phyloP scores from a whole-genome alignment of 345 rosid species.

The Conringia planisiliqua region DNA sequence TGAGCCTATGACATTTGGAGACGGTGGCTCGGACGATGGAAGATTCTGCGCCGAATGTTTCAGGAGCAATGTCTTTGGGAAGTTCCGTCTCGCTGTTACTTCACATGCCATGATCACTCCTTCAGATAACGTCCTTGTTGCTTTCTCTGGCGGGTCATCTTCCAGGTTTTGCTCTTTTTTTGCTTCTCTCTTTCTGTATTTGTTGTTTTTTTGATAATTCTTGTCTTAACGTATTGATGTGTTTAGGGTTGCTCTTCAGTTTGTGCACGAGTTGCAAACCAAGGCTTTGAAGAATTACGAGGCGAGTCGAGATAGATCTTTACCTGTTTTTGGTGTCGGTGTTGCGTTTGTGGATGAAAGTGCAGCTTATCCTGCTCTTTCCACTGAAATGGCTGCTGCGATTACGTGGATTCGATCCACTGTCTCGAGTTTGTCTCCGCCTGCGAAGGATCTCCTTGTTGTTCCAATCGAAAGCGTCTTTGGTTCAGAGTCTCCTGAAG shows the following conservation, averaged over 20 bases:
- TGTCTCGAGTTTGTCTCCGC: conserved; percentile 52
- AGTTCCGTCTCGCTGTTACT: conserved; percentile 80
- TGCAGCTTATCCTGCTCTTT: conserved; percentile 33
- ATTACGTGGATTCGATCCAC: conserved; percentile 46
- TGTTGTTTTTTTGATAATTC: neutral
- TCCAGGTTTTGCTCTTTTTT: conserved; percentile 52
- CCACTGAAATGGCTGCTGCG: conserved; percentile 31
- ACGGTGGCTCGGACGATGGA: conserved; percentile 43
- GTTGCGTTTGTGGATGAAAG: conserved; percentile 81
- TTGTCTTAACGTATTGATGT: neutral
- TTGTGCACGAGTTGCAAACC: conserved; percentile 78
- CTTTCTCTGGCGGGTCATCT: conserved; percentile 90
- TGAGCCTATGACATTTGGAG: conserved; percentile 42
- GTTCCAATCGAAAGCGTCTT: conserved; percentile 54
- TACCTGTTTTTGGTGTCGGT: conserved; percentile 83
- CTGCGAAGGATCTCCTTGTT: conserved; percentile 59
- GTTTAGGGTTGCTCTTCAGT: conserved; percentile 73
- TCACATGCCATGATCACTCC: conserved; percentile 88
- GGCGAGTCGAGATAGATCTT: conserved; percentile 74
- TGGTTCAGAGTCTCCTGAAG: conserved; percentile 43
- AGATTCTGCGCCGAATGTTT: conserved; percentile 74
- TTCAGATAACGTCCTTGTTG: conserved; percentile 81
- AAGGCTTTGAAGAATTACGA: conserved; percentile 82
- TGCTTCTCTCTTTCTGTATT: neutral
- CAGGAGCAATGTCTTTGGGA: conserved; percentile 66